Conservation (phyloP, 2,329 filamentous ascomycete species). For the Fusarium ramigenum region DNA sequence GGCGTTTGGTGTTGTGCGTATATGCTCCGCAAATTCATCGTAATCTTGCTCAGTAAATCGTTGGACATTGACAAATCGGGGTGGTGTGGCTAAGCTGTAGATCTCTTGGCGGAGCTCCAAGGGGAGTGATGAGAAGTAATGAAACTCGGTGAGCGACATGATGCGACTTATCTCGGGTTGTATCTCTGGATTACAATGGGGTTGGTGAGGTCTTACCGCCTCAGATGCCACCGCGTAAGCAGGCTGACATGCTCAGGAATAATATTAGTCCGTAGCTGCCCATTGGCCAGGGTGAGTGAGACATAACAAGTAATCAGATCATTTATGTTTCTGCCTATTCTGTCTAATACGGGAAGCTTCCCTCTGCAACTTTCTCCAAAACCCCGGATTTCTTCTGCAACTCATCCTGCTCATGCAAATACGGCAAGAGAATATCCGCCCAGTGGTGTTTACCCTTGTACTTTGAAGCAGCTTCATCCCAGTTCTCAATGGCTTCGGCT, state of each 20-base stretch:
- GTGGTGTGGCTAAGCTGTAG: neutral
- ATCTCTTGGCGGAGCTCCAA: neutral
- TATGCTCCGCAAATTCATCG: neutral
- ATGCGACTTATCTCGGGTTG: accelerated
- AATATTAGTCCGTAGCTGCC: neutral
- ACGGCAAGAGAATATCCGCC: conserved; percentile 22
- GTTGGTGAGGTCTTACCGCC: neutral
- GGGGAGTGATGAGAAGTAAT: neutral
- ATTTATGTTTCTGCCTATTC: neutral
- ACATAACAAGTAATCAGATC: neutral
- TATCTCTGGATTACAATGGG: neutral
- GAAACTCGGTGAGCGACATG: neutral
- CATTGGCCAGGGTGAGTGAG: neutral
- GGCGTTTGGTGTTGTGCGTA: neutral
- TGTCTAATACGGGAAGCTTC: conserved; percentile 11
- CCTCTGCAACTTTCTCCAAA: conserved; percentile 13
- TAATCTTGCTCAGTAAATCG: neutral
- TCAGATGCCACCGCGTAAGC: neutral
- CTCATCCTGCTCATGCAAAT: conserved; percentile 20
- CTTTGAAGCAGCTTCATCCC: conserved; percentile 18
- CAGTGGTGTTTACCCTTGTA: conserved; percentile 35
- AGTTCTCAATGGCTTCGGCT: conserved; percentile 26
- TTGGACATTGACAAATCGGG: neutral
- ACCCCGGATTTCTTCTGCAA: conserved; percentile 9
- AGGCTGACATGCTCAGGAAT: neutral